Evolutionary conservation across 805 yeast species (phyloP), one percentile per base, ranked within the genome.

Genomic region (Lachancea lanzarotensis): DNA sequence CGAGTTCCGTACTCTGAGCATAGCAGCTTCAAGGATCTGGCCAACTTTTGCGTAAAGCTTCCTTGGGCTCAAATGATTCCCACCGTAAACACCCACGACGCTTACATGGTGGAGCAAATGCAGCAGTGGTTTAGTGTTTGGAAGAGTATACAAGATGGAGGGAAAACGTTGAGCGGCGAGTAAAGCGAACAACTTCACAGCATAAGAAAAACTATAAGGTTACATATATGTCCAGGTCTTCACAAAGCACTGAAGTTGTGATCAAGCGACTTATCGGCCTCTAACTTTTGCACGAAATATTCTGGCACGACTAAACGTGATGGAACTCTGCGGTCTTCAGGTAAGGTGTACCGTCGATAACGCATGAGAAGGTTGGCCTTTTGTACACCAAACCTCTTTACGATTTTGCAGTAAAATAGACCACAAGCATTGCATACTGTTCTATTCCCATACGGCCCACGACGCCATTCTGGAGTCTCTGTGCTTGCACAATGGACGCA

Each of bases 341-440:
- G 65, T 34, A 53, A 50, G 8, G 51, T 41, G 17, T 47, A 37
- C 47, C 53, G 55, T 35, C 62, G 54, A 39, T 53, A 62, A 27
- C 43, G 45, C 65, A 62, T 60, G 8, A 61, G 43, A 16, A 59
- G 34, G 42, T 62, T 62, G 13, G 63, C 66, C 26, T 54, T 51
- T 37, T 54, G 62, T 8, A 32, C 26, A 15, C 58, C 58, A 45
- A 60, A 61, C 35, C 55, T 56, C 38, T 72, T 80, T 3, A 72
- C 66, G 45, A 84, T 57, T 56, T 84, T 84, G 13, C 83, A 72
- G 57, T 75, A 82, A 55, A 80, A 84, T 39, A 90, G 68, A 0
- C 97, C 97, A 67, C 97, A 90, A 0, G 97, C 96, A 63, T 89
- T 89, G 65, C 97, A 89, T 47, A 89, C 69, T 0, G 91, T 84